phyloP scores from a whole-genome alignment of 352 stramenopile genomes.

The Globisporangium megalacanthum region DNA sequence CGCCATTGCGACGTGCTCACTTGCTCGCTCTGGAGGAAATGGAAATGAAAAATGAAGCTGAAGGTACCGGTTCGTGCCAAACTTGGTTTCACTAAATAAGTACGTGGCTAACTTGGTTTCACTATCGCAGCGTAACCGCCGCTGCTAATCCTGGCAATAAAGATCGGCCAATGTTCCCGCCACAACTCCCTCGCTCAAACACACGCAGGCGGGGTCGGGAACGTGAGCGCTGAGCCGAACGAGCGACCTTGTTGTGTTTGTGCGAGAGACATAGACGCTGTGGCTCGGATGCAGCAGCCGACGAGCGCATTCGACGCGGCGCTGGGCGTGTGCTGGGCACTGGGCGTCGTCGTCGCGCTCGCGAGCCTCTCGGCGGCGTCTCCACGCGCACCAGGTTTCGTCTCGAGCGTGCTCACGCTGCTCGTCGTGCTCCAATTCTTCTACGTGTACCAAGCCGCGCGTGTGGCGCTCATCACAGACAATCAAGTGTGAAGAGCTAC shows the following conservation, averaged over 20 bases:
- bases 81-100: not conserved
- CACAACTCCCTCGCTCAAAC: too few relatives aligned
- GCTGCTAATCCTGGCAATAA: too few relatives aligned
- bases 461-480: constrained; percentile 21
- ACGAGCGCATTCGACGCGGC: constrained; percentile 36
- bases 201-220: too few relatives aligned
- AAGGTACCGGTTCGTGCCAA: not conserved
- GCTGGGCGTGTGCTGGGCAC: constrained; percentile 23
- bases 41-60: not conserved
- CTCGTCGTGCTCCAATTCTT: constrained; percentile 50
- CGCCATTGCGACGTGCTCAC: constrained; percentile 30
- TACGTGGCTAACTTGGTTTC: not conserved
- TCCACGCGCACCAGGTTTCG: constrained; percentile 13
- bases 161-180: too few relatives aligned
- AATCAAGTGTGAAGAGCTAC: not conserved
- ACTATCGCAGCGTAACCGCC: too few relatives aligned
- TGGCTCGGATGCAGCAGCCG: constrained; percentile 12
- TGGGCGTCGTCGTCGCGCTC: constrained; percentile 24
- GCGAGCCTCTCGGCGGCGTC: constrained; percentile 12
- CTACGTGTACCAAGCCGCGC: constrained; percentile 53
- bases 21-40: constrained; percentile 1
- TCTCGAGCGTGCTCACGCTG: constrained; percentile 19
- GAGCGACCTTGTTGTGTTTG: not conserved
- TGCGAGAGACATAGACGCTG: not conserved
- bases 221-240: not conserved